Evolutionary conservation across 495 filamentous ascomycete genomes (phyloP).

Genomic region (Xylaria telfairii): DNA sequence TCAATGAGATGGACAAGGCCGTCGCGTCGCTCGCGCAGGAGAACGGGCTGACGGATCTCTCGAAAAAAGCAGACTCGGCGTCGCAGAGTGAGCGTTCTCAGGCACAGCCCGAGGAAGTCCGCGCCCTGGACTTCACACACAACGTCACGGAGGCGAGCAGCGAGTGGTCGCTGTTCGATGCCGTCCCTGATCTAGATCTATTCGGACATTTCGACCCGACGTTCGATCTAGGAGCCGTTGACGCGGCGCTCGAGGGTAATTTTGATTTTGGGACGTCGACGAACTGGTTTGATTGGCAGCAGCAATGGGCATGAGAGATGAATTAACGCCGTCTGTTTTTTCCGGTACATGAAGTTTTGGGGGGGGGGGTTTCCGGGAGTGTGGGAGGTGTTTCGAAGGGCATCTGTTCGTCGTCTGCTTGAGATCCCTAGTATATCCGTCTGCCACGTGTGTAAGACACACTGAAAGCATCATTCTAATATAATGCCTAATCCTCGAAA

Average conservation of each 20-base stretch:
- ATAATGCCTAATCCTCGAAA: neutral
- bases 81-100: conserved; percentile 23
- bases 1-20: conserved; percentile 48
- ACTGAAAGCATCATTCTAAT: neutral
- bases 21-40: conserved; percentile 42
- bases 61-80: conserved; percentile 29
- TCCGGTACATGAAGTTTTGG: too few relatives aligned
- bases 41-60: conserved; percentile 30
- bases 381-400: neutral
- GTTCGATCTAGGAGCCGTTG: conserved; percentile 50
- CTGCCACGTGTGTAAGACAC: neutral
- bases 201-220: conserved; percentile 53
- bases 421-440: neutral
- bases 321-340: neutral
- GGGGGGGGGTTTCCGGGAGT: neutral
- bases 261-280: conserved; percentile 47
- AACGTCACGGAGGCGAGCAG: conserved; percentile 24
- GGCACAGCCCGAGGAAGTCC: conserved; percentile 21
- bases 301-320: conserved; percentile 31
- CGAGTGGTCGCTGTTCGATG: conserved; percentile 42
- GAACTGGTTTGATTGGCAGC: conserved; percentile 45
- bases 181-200: conserved; percentile 45
- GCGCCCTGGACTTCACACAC: conserved; percentile 16
- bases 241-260: conserved; percentile 49
- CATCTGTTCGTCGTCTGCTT: neutral